Conservation (phyloP, 352 stramenopile genomes). For the Blastocystis sp. region DNA sequence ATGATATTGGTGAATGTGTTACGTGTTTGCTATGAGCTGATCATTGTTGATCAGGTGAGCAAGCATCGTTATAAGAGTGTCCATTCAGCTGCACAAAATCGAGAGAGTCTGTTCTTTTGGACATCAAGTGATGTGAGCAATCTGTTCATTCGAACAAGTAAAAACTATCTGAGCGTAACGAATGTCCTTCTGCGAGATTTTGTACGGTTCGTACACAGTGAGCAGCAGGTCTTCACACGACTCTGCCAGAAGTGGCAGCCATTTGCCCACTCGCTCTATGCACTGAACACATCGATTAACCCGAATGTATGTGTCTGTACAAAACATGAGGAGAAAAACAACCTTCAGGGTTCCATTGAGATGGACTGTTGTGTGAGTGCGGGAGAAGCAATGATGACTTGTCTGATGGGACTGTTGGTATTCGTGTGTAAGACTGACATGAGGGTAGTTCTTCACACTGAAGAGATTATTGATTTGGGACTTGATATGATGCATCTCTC, state of each 20-base stretch:
- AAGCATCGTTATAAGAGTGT: slow-evolving; percentile 2
- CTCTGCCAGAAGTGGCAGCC: not conserved
- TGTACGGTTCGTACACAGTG: not conserved
- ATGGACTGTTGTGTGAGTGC: not conserved
- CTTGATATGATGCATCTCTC: not conserved
- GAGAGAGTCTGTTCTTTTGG: slow-evolving; percentile 39
- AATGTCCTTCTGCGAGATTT: not conserved
- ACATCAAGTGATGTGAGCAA: not conserved
- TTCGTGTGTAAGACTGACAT: not conserved
- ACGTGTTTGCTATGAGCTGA: not conserved
- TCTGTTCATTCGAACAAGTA: not conserved
- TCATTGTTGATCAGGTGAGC: not conserved
- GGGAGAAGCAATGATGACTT: slow-evolving; percentile 26
- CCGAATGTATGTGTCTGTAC: not conserved
- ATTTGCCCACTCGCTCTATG: slow-evolving; percentile 33
- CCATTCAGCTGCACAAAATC: not conserved
- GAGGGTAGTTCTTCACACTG: not conserved
- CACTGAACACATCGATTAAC: slow-evolving; percentile 41
- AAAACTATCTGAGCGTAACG: not conserved
- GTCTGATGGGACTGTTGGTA: not conserved
- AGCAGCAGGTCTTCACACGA: not conserved
- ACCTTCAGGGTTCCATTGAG: not conserved
- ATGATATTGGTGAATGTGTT: slow-evolving; percentile 20
- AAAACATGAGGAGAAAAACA: slow-evolving; percentile 4
- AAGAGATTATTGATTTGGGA: not conserved